These are phyloP conservation scores for Vitis rupestris DNA, from an alignment of 164 flowering plant species.

Conservation along the genomic window DNA sequence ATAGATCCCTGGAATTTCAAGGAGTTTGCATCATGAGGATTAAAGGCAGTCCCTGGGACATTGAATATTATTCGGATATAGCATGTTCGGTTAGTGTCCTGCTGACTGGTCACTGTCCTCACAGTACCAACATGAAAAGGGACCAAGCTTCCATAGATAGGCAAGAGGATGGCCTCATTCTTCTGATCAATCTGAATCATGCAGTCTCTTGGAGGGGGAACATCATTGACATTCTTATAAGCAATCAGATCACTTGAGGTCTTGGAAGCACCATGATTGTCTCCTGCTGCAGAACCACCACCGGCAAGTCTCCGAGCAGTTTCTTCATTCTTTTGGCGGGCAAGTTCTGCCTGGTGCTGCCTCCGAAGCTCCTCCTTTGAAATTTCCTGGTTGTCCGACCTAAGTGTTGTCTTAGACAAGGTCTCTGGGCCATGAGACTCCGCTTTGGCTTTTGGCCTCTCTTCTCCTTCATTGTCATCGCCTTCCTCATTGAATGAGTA, in stretches of 20 bases:
- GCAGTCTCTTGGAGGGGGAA: constrained; percentile 58
- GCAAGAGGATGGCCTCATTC: constrained; percentile 73
- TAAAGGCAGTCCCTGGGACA: constrained; percentile 75
- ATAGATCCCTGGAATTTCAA: constrained; percentile 57
- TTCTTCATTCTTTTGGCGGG: constrained; percentile 84
- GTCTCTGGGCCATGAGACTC: constrained; percentile 27
- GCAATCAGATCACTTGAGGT: constrained; percentile 53
- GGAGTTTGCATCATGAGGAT: constrained; percentile 57
- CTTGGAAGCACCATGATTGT: constrained; percentile 29
- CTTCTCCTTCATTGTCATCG: constrained; percentile 56
- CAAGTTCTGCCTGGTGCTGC: constrained; percentile 88
- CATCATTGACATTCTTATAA: constrained; percentile 62
- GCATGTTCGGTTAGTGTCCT: constrained; percentile 56
- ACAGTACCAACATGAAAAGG: constrained; percentile 80
- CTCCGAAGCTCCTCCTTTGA: constrained; percentile 73
- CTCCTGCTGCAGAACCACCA: constrained; percentile 37
- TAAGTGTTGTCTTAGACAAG: constrained; percentile 56
- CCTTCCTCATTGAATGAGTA: constrained; percentile 72
- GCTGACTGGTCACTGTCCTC: constrained; percentile 72
- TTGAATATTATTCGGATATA: constrained; percentile 78
- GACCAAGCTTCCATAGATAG: constrained; percentile 75
- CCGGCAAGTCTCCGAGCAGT: constrained; percentile 81
- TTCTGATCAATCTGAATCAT: constrained; percentile 82
- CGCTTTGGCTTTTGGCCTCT: constrained; percentile 31
- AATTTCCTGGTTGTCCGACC: constrained; percentile 69